Evolutionary conservation across 306 rosid genomes (phyloP).

Genomic region (Lablab purpureus): DNA sequence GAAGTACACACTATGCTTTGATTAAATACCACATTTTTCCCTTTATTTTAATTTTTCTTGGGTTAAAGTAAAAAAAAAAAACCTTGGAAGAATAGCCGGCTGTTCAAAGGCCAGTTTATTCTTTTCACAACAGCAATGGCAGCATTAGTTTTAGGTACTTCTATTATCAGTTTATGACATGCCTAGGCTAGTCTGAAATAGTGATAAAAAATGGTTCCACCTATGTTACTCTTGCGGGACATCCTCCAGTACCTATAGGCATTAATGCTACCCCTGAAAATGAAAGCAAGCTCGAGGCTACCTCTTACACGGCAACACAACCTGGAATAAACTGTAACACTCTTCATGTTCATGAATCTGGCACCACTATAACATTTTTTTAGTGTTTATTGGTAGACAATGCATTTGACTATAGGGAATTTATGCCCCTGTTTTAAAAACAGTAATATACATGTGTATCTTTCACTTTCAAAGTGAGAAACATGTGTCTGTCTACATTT

Average conservation of each 20-base stretch:
- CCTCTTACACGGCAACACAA: conserved; percentile 31
- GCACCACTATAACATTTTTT: conserved; percentile 22
- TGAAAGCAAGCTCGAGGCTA: conserved; percentile 18
- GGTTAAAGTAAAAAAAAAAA: background rate
- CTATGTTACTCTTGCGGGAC: conserved; percentile 25
- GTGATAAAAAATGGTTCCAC: background rate
- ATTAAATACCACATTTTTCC: background rate
- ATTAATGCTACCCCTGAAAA: conserved; percentile 46
- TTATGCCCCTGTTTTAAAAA: background rate
- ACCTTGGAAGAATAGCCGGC: background rate
- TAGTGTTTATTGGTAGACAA: conserved; percentile 40
- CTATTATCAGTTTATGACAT: background rate
- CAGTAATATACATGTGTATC: conserved; percentile 27
- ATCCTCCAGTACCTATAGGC: conserved; percentile 35
- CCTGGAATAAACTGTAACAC: conserved; percentile 36
- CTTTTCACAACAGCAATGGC: conserved; percentile 1
- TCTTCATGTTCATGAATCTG: conserved; percentile 51
- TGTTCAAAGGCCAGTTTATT: conserved; percentile 15
- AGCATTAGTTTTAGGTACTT: background rate
- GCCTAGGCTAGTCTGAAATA: conserved; percentile 2
- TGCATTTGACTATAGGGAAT: conserved; percentile 16
- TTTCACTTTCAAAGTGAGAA: conserved; percentile 29
- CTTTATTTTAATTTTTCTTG: background rate
- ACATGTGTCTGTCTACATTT: background rate
- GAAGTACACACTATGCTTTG: background rate